A percentile compares a stretch with the other conserved stretches of the same genome.
These are phyloP conservation scores for Coleophoma cylindrospora DNA, from an alignment of 2,329 filamentous ascomycete species.

Conservation along the genomic window DNA sequence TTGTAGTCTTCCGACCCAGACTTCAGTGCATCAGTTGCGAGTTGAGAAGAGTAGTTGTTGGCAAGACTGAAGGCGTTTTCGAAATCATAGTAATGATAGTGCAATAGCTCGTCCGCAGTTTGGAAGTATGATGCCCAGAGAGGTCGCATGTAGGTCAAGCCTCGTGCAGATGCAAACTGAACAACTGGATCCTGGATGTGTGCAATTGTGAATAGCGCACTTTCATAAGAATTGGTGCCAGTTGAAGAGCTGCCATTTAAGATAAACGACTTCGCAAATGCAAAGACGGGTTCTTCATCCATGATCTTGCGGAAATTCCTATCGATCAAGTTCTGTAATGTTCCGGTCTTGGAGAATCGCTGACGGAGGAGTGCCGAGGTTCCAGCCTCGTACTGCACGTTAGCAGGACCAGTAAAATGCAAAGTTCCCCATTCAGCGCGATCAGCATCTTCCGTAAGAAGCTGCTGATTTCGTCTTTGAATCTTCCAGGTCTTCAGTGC, in stretches of 20 bases:
- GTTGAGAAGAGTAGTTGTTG: constrained; percentile 66
- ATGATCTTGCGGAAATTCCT: constrained; percentile 63
- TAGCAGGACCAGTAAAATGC: constrained; percentile 67
- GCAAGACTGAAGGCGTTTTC: constrained; percentile 57
- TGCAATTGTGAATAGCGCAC: constrained; percentile 69
- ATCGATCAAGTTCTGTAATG: constrained; percentile 63
- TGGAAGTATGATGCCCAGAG: constrained; percentile 75
- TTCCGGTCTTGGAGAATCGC: constrained; percentile 63
- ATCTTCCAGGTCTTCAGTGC: constrained; percentile 64
- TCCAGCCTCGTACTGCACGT: constrained; percentile 66
- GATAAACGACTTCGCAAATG: constrained; percentile 64
- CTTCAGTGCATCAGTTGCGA: constrained; percentile 65
- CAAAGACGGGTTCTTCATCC: constrained; percentile 77
- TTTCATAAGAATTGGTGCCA: constrained; percentile 33
- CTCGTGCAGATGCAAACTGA: constrained; percentile 72
- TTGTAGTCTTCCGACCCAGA: constrained; percentile 72
- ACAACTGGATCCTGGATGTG: constrained; percentile 75
- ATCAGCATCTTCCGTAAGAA: constrained; percentile 71
- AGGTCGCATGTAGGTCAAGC: constrained; percentile 72
- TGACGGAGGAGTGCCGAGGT: constrained; percentile 61
- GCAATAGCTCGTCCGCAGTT: constrained; percentile 56
- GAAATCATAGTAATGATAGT: constrained; percentile 75
- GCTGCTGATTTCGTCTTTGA: constrained; percentile 52
- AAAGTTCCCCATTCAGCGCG: constrained; percentile 81
- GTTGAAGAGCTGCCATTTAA: constrained; percentile 32